phyloP scores from a whole-genome alignment of 805 yeast species.

The Starmerella gropengiesseri region DNA sequence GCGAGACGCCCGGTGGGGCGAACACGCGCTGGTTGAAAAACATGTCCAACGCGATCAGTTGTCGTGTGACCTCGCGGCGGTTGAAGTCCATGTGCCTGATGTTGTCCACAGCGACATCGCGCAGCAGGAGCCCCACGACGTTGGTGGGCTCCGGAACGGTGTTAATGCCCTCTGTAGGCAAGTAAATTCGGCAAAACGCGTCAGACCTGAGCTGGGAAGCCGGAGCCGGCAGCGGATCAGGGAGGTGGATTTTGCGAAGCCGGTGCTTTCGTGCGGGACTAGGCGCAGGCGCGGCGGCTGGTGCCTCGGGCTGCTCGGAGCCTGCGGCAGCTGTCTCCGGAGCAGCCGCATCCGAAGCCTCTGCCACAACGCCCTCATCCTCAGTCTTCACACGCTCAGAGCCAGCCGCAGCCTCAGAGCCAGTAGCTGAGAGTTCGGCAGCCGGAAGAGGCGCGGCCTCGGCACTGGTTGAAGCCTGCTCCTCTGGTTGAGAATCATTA shows the following conservation, averaged over 20 bases:
- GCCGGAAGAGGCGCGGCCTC: background rate
- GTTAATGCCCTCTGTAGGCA: slow-evolving; percentile 38
- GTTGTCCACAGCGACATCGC: slow-evolving; percentile 66
- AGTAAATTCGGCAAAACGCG: slow-evolving; percentile 15
- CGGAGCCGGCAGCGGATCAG: slow-evolving; percentile 16
- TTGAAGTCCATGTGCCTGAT: slow-evolving; percentile 78
- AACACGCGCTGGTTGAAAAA: slow-evolving; percentile 60
- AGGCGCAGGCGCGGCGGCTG: background rate
- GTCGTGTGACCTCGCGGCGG: slow-evolving; percentile 75
- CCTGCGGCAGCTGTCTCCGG: background rate
- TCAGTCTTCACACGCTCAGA: background rate
- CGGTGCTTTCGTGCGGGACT: slow-evolving; percentile 19
- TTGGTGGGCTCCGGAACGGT: slow-evolving; percentile 51
- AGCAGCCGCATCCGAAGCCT: background rate
- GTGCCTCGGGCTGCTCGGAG: background rate
- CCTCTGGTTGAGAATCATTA: no score
- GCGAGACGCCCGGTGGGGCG: slow-evolving; percentile 62
- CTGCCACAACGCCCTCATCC: background rate
- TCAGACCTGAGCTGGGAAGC: slow-evolving; percentile 6
- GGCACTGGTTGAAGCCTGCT: no score
- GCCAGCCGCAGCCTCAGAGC: background rate
- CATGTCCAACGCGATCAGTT: slow-evolving; percentile 59
- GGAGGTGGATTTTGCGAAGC: slow-evolving; percentile 31
- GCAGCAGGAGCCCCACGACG: slow-evolving; percentile 50
- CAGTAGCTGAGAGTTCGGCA: background rate